Evolutionary conservation across 768 basidiomycete species (phyloP), one percentile per base, ranked within the genome.

Genomic region (Hirschioporus abietinus): DNA sequence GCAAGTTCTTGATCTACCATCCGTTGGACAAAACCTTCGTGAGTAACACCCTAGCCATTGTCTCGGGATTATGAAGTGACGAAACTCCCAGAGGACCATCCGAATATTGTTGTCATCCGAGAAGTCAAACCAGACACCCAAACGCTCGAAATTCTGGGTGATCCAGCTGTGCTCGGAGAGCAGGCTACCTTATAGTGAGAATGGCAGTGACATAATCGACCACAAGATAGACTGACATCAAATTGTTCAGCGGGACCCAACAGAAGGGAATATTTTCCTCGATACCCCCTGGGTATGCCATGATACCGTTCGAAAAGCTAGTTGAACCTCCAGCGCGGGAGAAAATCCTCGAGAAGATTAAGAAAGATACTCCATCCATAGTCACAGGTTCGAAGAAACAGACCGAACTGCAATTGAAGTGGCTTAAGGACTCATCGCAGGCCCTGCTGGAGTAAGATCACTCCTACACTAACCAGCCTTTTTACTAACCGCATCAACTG

Each of bases 11-110:
- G 79, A 80, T 60, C 74, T 80, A 10, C 78, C 79, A 8, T 74
- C 74, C 64, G 80, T 82, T 57, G 78, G 79, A 12, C 73, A 76
- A 69, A 79, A 79, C 68, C 64, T 79, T 26, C 76, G 78, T 64
- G 9, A 26, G 34, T 27, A 27, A 0, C 20, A 58, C 20, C 15
- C 64, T n/a, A n/a, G n/a, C n/a, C n/a, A n/a, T n/a, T n/a, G n/a
- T n/a, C 60, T 15, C 23, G 60, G 23, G 15, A 23, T 8, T 18
- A 6, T 61, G 15, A 15, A 18, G 58, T 35, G 26, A 26, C 64
- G n/a, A n/a, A 26, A 35, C 15, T 4, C 42, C 58, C 24, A 58
- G 42, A 52, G 42, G 42, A 52, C 20, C 42, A 52, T 52, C 42
- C 42, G 42, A 52, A 20, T 10, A 20, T 52, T 3, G 42, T 5